Base-by-base conservation (phyloP, 1,284 basidiomycete genomes). In the Rhizoctonia solani region DNA sequence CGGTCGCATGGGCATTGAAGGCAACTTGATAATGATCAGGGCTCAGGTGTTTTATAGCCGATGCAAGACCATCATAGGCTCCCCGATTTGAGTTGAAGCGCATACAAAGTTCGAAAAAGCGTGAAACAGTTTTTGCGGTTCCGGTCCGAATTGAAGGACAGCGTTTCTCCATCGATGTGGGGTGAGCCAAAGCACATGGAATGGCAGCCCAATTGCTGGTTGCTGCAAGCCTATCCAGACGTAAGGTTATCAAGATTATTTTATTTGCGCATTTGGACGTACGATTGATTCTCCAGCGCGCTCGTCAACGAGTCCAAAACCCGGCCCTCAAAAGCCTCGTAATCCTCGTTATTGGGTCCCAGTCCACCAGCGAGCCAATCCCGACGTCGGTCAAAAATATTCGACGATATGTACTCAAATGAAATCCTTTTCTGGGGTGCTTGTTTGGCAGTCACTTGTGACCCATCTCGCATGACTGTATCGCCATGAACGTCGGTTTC, bases 381-480 rank as follows among this genome's bases (percentile, higher is more conserved):
- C 13, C 39, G 58, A 37, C 58, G 44, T 14, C 30, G 42, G 23
- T 30, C 30, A 37, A 61, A 61, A 37, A 61, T 46, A 50, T 11
- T 49, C 44, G 58, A 49, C 8, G 42, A 49, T 34, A 61, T 61
- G 21, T 46, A 29, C 13, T 61, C 58, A 50, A 37, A 61, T 4
- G 46, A 49, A 4, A 21, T 30, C 23, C 32, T 11, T 23, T 61
- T 49, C 32, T 37, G 27, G 16, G 32, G 6, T n/a, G 37, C 1
- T 19, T 47, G 1, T 14, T 49, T 11, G 23, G n/a, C 29, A 32
- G 25, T 30, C 6, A 50, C 44, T n/a, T 32, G 46, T 5, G 46
- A 25, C 11, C 29, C 46, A 29, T 61, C 58, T 50, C 39, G 58
- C 58, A 61, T 61, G 21, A 61, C 46, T 29, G 49, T 44, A 50